phyloP scores from a whole-genome alignment of 257 asterid genomes.

The Striga asiatica region DNA sequence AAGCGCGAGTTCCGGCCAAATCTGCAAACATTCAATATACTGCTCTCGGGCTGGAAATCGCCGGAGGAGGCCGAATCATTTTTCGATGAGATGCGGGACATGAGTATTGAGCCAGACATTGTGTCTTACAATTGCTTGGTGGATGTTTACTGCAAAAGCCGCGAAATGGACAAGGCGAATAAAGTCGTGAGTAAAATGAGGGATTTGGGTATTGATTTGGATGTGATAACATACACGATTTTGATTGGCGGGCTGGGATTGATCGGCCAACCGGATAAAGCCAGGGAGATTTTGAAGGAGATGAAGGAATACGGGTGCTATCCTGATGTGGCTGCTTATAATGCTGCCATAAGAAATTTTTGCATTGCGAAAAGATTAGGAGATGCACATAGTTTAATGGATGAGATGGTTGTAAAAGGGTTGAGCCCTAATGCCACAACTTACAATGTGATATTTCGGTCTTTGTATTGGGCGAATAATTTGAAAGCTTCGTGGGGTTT shows the following conservation, averaged over 20 bases:
- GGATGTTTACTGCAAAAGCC: conserved; percentile 76
- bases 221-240: conserved; percentile 74
- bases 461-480: conserved; percentile 61
- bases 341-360: conserved; percentile 73
- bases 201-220: conserved; percentile 55
- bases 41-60: conserved; percentile 86
- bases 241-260: conserved; percentile 87
- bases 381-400: conserved; percentile 53
- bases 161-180: conserved; percentile 60
- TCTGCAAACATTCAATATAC: conserved; percentile 63
- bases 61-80: conserved; percentile 63
- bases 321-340: conserved; percentile 88
- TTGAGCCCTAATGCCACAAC: conserved; percentile 80
- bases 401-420: conserved; percentile 61
- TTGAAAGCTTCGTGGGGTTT: conserved; percentile 57
- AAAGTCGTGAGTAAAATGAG: conserved; percentile 51
- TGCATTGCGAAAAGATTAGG: conserved; percentile 79
- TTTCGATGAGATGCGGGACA: conserved; percentile 53
- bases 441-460: conserved; percentile 66
- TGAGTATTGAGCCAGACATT: conserved; percentile 69
- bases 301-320: conserved; percentile 81
- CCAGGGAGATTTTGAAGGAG: conserved; percentile 69
- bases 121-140: conserved; percentile 83
- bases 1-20: conserved; percentile 73
- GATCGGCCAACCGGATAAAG: conserved; percentile 87